Evolutionary conservation across 305 asterid genomes (phyloP), one percentile per base, ranked within the genome.

Genomic region (Fraxinus latifolia): DNA sequence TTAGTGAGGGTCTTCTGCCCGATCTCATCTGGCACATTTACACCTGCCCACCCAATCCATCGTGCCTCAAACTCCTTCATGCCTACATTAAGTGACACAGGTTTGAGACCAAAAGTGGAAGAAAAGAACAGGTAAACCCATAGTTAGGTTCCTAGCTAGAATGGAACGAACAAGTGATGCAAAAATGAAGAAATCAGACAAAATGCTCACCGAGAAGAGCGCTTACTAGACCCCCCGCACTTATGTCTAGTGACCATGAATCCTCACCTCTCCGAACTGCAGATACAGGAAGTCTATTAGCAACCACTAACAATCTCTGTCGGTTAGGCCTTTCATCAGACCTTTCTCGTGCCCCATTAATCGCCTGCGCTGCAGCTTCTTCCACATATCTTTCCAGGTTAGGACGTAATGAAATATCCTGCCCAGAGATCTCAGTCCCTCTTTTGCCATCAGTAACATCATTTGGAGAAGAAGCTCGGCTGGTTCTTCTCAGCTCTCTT

Each of bases 1-100:
- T 83, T 86, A 71, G 97, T 84, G 79, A 94, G 97, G 72, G 98
- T 91, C 88, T 82, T 87, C 84, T 93, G 91, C 75, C 97, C 98
- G 7, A 90, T 90, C 89, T 92, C 96, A 78, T 95, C 98, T 11
- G 98, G 95, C 84, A 95, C 97, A 87, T 95, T 93, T 17, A 95
- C 97, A 74, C 98, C 98, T 8, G 98, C 97, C 98, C 98, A 95
- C 79, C 98, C 98, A 79, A 95, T 95, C 98, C 98, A 95, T 82
- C 92, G 91, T n/a, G 97, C 96, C 89, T 95, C 98, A 80, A 95
- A 89, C 85, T 93, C 97, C 91, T 90, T 91, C 70, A 95, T 95
- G 81, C 98, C 98, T 95, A 80, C 80, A 85, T 58, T 36, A 80
- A 77, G 74, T 77, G 68, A 80, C 31, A 83, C 81, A 77, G 78